Percentiles rank a stretch among this genome's conserved stretches.
These are phyloP conservation scores for Hordeum marinum DNA, from an alignment of 176 grass and related monocot genomes.

Conservation along the genomic window DNA sequence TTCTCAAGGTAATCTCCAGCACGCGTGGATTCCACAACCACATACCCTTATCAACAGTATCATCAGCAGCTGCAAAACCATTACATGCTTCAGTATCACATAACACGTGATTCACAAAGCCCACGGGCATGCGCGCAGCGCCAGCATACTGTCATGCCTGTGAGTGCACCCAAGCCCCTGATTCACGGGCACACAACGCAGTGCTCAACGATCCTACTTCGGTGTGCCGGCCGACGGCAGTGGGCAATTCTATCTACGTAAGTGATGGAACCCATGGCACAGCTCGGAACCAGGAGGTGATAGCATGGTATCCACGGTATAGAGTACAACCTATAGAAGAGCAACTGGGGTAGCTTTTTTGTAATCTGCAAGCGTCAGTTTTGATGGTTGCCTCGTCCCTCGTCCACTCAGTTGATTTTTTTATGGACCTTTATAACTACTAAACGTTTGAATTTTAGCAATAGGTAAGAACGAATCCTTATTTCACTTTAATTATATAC, in stretches of 20 bases:
- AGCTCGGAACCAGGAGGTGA: background rate
- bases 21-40: background rate
- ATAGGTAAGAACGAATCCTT: too few species aligned
- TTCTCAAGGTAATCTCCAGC: slow-evolving; percentile 16
- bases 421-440: too few species aligned
- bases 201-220: background rate
- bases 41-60: too few species aligned
- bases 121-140: too few species aligned
- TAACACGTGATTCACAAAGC: background rate
- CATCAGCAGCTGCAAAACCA: background rate
- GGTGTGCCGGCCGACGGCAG: background rate
- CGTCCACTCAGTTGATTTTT: too few species aligned
- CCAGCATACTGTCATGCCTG: background rate
- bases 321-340: too few species aligned
- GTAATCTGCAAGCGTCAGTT: background rate
- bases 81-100: background rate
- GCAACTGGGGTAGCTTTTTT: too few species aligned
- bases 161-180: background rate
- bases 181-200: background rate
- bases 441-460: too few species aligned
- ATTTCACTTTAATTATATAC: too few species aligned
- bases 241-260: background rate
- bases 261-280: background rate
- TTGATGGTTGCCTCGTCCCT: background rate
- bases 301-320: background rate